Evolutionary conservation across 768 basidiomycete genomes (phyloP), one percentile per base, ranked within the genome.

Genomic region (Vishniacozyma victoriae): DNA sequence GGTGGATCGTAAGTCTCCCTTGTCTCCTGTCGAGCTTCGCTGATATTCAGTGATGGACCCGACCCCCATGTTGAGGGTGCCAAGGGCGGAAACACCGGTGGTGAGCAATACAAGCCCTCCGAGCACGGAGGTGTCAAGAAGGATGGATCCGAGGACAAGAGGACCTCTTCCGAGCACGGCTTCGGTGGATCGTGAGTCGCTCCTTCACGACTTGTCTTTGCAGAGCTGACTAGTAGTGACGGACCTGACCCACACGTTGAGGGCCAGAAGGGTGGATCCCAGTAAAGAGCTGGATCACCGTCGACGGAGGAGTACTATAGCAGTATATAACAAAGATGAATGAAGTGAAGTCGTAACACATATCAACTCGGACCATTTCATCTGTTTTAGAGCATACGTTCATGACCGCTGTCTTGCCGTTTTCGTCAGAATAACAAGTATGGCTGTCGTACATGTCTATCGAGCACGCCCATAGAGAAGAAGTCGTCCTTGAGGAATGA

Each of bases 51-150:
- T 44, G 67, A 66, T 41, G 67, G 70, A 42, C 70, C 70, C 27
- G 70, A 71, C 54, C 70, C 70, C 25, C 63, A 66, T 59, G 67
- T 67, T 20, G 67, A 70, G 47, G 72, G 73, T 29, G 36, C 46
- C 46, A 72, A 72, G 60, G 73, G 72, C 33, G 66, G 67, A 16
- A 42, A 44, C 41, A 49, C 52, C 42, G 56, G 43, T 24, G 57
- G 56, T 22, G 64, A 63, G 15, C 43, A 52, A 27, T 69, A 64
- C 60, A 64, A 67, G 67, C 72, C 72, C 25, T 62, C 68, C 27
- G 70, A 72, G 55, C 70, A 73, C 54, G 73, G 43, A 13, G 72
- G 72, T 6, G 49, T 69, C 41, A 70, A 60, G 57, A 55, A 69
- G 55, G 67, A 67, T 35, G 72, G 72, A 5, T 46, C 54, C 25